Base-by-base conservation (phyloP, 805 yeast genomes). In the Cyberlindnera euphorbiae region DNA sequence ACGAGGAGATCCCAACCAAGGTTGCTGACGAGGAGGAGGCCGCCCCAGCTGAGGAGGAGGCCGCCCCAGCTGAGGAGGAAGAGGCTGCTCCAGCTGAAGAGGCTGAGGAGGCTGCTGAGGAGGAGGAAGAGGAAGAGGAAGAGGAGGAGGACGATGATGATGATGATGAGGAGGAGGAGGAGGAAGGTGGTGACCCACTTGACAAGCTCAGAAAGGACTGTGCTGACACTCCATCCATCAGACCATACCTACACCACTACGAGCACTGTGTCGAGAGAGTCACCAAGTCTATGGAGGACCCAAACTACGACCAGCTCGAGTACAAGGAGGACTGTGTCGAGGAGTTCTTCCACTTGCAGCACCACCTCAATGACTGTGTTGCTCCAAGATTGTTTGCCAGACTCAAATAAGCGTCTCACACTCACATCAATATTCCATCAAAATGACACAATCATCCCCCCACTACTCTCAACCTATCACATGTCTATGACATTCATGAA, bases 241-340 rank as follows among this genome's bases (percentile, higher is more conserved):
- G 79, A 50, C 78, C 79, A 49, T 75, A 71, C 62, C 73, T 77
- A 56, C 96, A 89, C 66, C 97, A 89, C 66, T 88, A 82, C 67
- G 79, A 82, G 46, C 96, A 90, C 66, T 90, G 98, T 75, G 79
- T 79, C 41, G 97, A 84, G 67, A 86, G 97, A 71, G 97, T 90
- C 47, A 79, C 93, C 49, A 78, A 81, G 62, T 95, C 79, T 53
- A 75, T 72, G 71, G 85, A 87, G 67, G 89, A 85, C 56, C 82
- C 75, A 49, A 95, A 70, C 50, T 89, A 90, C 62, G 95, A 65
- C 21, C 79, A 82, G 38, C 75, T 73, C 54, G 79, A 71, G 12
- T 73, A 86, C 74, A 90, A 90, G 67, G 98, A 90, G 71, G 97
- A 90, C 68, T 90, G 98, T 73, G 82, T 90, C 44, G 97, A 90